Base-by-base conservation (phyloP, 148 eudicot genomes). In the Silene uniflora region DNA sequence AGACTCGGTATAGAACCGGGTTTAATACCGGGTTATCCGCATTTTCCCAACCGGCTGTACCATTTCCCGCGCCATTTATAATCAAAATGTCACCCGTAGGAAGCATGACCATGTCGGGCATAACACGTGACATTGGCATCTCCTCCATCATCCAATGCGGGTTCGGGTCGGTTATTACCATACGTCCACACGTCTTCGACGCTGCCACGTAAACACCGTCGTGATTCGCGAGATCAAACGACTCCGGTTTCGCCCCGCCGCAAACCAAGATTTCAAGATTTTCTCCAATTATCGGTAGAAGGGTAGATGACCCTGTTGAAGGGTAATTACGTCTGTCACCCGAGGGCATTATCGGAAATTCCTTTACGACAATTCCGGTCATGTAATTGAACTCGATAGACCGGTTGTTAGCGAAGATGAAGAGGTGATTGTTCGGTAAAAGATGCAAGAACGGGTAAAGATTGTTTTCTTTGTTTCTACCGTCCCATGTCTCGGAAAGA, bases 41-140 rank as follows among this genome's bases (percentile, higher is more conserved):
- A 10, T 78, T 73, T 22, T 91, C 98, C 98, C 98, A 94, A 11
- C 98, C 98, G 29, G 93, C 98, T 0, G 98, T 84, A 1, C 98
- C 98, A 1, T 81, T 80, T 0, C 67, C 74, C 0, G 98, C 98
- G 9, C 98, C 98, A 72, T 94, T 94, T 9, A 94, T 23, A 12
- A 94, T 84, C 1, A 94, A 46, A 0, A 94, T 80, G 3, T 94
- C 88, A 3, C 97, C 91, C 1, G 86, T 88, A 0, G 98, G 98
- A 19, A 94, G 56, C 13, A 91, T 60, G 8, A 90, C 19, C 93
- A 88, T 86, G 46, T 91, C 97, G 46, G 89, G 82, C 97, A 91
- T 91, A 75, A 91, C 97, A 76, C 97, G 93, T 22, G 84, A 61
- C 87, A 87, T 83, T 0, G 97, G 94, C 91, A 91, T 86, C 0